These are phyloP conservation scores for Plectosphaerella plurivora DNA, from an alignment of 2,329 filamentous ascomycete genomes.

Conservation along the genomic window DNA sequence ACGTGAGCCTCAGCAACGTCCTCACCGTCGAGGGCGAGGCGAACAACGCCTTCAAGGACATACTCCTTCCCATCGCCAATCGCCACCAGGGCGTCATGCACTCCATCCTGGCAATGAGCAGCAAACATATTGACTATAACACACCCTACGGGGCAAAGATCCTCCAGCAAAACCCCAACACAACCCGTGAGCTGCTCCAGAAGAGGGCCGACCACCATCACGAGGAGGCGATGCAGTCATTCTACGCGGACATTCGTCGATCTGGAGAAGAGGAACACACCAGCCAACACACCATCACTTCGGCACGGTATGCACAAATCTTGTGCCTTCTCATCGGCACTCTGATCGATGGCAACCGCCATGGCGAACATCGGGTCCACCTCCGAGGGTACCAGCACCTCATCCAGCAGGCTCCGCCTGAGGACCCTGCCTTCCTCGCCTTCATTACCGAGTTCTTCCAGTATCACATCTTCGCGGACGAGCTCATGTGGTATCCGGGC, in stretches of 20 bases:
- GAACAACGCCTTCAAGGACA: constrained; percentile 80
- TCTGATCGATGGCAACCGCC: constrained; percentile 48
- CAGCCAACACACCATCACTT: constrained; percentile 41
- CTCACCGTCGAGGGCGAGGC: constrained; percentile 78
- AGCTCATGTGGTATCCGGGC: constrained; percentile 48
- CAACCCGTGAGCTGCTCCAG: constrained; percentile 40
- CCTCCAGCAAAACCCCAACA: constrained; percentile 42
- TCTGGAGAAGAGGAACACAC: constrained; percentile 36
- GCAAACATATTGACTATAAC: constrained; percentile 65
- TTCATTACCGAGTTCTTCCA: constrained; percentile 77
- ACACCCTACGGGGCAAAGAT: constrained; percentile 52
- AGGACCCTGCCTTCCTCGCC: constrained; percentile 59
- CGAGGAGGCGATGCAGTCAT: constrained; percentile 46
- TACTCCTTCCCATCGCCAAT: constrained; percentile 77
- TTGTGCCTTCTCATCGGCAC: constrained; percentile 57
- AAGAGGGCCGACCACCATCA: constrained; percentile 52
- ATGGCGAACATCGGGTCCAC: constrained; percentile 74
- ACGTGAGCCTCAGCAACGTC: constrained; percentile 71
- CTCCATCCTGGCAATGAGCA: constrained; percentile 78
- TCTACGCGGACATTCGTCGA: constrained; percentile 41
- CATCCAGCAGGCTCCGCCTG: constrained; percentile 56
- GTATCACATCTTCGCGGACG: constrained; percentile 70
- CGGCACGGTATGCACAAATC: constrained; percentile 59
- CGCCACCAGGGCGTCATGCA: constrained; percentile 83
- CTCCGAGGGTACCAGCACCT: constrained; percentile 71